Conservation (phyloP, 495 filamentous ascomycete species). For the Clohesyomyces aquaticus region DNA sequence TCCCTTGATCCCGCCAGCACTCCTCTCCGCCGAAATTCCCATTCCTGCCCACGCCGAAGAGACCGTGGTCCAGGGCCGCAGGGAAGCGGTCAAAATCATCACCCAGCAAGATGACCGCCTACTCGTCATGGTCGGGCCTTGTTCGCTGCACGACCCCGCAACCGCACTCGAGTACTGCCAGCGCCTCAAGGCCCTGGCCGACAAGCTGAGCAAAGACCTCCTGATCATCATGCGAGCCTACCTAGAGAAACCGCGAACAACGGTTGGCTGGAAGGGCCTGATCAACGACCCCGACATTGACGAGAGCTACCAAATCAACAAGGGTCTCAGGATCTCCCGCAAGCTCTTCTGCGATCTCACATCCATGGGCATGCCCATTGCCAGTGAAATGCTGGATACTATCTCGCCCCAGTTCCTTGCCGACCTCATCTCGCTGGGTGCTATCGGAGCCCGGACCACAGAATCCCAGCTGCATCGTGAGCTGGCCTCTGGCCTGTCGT, state of each 20-base stretch:
- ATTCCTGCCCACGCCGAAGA: constrained; percentile 52
- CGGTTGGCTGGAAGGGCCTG: constrained; percentile 97
- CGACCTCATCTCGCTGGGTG: constrained; percentile 91
- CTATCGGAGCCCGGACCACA: constrained; percentile 95
- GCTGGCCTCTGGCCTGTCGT: constrained; percentile 93
- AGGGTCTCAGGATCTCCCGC: constrained; percentile 85
- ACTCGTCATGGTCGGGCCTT: constrained; percentile 91
- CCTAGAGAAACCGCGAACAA: constrained; percentile 98
- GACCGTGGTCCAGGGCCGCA: constrained; percentile 80
- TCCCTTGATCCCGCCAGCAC: constrained; percentile 85
- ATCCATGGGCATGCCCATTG: constrained; percentile 83
- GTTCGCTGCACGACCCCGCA: constrained; percentile 93
- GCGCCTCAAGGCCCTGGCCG: constrained; percentile 72
- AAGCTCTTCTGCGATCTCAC: constrained; percentile 93
- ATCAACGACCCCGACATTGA: constrained; percentile 99
- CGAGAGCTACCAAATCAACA: constrained; percentile 98
- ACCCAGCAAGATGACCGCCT: constrained; percentile 81
- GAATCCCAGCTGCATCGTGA: constrained; percentile 96
- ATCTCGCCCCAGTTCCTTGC: constrained; percentile 97
- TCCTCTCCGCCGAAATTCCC: constrained; percentile 87
- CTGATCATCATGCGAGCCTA: constrained; percentile 97
- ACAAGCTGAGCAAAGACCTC: constrained; percentile 78
- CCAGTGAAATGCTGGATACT: constrained; percentile 96
- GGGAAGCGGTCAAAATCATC: constrained; percentile 80
- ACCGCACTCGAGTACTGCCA: constrained; percentile 84